A percentile compares a stretch with the other conserved stretches of the same genome.
phyloP scores from a whole-genome alignment of 352 stramenopile genomes.

The Phytophthora gonapodyides region DNA sequence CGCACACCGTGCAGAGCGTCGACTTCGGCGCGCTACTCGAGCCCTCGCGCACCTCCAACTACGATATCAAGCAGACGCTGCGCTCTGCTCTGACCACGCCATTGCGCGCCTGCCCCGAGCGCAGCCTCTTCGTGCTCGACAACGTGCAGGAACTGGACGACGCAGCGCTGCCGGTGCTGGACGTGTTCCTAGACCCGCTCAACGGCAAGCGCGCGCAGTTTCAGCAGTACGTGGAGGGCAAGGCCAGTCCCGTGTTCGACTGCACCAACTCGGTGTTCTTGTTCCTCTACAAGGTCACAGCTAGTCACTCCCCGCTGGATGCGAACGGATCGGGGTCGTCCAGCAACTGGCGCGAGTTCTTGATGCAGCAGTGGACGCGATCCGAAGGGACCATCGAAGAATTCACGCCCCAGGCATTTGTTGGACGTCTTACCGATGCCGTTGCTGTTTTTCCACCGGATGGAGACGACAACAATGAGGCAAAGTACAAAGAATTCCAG shows the following conservation, averaged over 20 bases:
- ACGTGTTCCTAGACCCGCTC: slow-evolving; percentile 72
- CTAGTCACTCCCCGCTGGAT: slow-evolving; percentile 12
- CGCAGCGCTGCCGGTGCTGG: slow-evolving; percentile 54
- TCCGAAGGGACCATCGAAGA: slow-evolving; percentile 40
- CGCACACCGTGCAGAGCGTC: slow-evolving; percentile 30
- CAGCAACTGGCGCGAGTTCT: slow-evolving; percentile 56
- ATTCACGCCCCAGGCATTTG: slow-evolving; percentile 75
- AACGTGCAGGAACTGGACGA: slow-evolving; percentile 55
- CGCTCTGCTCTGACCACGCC: slow-evolving; percentile 40
- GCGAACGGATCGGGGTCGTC: slow-evolving; percentile 3
- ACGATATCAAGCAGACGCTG: slow-evolving; percentile 54
- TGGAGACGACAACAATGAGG: slow-evolving; percentile 12
- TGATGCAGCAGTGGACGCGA: slow-evolving; percentile 56
- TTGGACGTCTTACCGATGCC: slow-evolving; percentile 55
- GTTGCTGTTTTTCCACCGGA: slow-evolving; percentile 35
- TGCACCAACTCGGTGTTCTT: slow-evolving; percentile 60
- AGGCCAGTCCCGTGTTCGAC: slow-evolving; percentile 47
- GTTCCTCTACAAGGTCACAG: slow-evolving; percentile 55
- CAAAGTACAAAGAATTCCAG: slow-evolving; percentile 18
- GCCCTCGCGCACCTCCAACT: slow-evolving; percentile 34
- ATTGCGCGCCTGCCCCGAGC: slow-evolving; percentile 48
- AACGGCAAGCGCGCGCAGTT: slow-evolving; percentile 70
- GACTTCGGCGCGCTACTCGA: slow-evolving; percentile 42
- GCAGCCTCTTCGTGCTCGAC: slow-evolving; percentile 58
- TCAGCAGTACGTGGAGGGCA: slow-evolving; percentile 40